Evolutionary conservation across 345 rosid genomes (phyloP).

Genomic region (Tarenaya hassleriana): DNA sequence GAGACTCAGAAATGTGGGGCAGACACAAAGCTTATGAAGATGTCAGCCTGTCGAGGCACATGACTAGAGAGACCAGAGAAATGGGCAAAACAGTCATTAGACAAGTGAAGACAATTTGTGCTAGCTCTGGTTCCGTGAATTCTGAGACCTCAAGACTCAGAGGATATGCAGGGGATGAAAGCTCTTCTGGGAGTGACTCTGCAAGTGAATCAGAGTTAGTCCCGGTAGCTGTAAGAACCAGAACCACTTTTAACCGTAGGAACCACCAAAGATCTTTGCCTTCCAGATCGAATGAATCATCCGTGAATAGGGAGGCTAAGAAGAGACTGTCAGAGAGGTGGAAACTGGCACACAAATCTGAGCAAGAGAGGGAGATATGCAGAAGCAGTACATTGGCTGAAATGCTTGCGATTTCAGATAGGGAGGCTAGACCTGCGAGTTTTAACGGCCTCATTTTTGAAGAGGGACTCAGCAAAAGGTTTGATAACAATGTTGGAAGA

Average conservation of each 20-base stretch:
- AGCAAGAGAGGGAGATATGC: conserved; percentile 44
- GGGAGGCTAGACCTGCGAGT: conserved; percentile 40
- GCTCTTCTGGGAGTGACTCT: conserved; percentile 78
- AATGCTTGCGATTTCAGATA: conserved; percentile 79
- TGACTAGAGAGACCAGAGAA: conserved; percentile 59
- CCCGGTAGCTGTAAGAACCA: conserved; percentile 39
- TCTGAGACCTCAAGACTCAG: conserved; percentile 42
- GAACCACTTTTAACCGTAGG: conserved; percentile 38
- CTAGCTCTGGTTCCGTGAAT: conserved; percentile 32
- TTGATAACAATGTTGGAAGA: conserved; percentile 24
- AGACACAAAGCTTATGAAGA: conserved; percentile 44
- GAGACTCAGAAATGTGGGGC: conserved; percentile 30
- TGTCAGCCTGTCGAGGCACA: conserved; percentile 42
- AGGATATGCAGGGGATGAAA: conserved; percentile 76
- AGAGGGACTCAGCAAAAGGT: conserved; percentile 30
- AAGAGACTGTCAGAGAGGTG: conserved; percentile 95
- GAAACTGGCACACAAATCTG: conserved; percentile 64
- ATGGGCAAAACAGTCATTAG: conserved; percentile 56
- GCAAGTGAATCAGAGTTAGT: conserved; percentile 54
- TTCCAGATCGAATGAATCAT: conserved; percentile 53
- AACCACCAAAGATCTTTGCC: conserved; percentile 35
- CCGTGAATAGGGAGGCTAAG: conserved; percentile 77
- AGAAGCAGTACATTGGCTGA: conserved; percentile 78
- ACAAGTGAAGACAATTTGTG: conserved; percentile 46
- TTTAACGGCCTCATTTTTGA: conserved; percentile 28